Conservation (phyloP, 2,329 filamentous ascomycete species). For the Huntiella decipiens region DNA sequence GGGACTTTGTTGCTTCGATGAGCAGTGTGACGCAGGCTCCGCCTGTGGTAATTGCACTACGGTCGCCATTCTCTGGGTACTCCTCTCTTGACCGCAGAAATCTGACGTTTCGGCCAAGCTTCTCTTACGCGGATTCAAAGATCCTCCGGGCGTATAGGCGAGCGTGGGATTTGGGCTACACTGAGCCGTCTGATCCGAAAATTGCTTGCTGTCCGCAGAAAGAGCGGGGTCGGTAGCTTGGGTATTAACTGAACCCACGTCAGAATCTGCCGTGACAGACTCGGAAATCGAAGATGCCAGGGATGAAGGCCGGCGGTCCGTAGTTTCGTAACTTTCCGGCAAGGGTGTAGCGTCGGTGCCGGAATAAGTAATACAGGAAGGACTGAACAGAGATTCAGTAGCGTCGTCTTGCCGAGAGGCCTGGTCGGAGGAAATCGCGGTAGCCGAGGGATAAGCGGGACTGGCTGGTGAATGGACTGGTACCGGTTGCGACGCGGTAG, state of each 20-base stretch:
- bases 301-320: background rate
- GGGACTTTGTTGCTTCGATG: background rate
- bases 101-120: background rate
- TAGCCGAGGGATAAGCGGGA: too few species aligned
- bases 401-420: too few species aligned
- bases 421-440: too few species aligned
- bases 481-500: too few species aligned
- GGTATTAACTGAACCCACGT: conserved; percentile 6
- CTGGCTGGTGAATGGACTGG: too few species aligned
- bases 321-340: background rate
- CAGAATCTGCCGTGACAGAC: background rate
- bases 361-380: background rate
- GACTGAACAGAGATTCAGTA: background rate
- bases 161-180: too few species aligned
- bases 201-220: background rate
- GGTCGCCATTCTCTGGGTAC: too few species aligned
- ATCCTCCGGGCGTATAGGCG: too few species aligned
- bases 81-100: too few species aligned
- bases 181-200: too few species aligned
- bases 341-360: background rate
- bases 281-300: background rate
- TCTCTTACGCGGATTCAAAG: too few species aligned
- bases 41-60: too few species aligned
- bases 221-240: conserved; percentile 5
- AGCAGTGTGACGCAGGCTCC: background rate